Percentiles rank a stretch among this genome's conserved stretches.
Conservation (phyloP, 1,284 basidiomycete species). For the Boletellus dicymbophilus region DNA sequence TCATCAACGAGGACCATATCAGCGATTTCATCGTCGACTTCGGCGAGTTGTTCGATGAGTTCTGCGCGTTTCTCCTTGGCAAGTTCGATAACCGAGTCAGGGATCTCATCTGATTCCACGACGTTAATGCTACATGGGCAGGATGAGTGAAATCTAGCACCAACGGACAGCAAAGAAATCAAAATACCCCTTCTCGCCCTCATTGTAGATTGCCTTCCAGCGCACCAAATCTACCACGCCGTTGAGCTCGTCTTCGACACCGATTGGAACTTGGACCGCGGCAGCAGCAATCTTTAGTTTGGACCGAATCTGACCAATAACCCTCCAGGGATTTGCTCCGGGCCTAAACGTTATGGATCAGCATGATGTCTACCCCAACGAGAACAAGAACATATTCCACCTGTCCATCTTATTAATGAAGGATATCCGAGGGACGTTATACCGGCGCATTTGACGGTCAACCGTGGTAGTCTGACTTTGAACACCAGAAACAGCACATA, state of each 20-base stretch:
- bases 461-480: conserved; percentile 99
- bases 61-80: conserved; percentile 86
- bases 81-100: conserved; percentile 69
- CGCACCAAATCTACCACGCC: conserved; percentile 95
- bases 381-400: conserved; percentile 39
- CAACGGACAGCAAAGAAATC: not conserved
- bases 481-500: conserved; percentile 97
- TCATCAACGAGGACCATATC: conserved; percentile 92
- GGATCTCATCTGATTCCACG: conserved; percentile 89
- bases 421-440: conserved; percentile 93
- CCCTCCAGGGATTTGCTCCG: conserved; percentile 96
- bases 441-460: conserved; percentile 97
- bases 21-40: conserved; percentile 94
- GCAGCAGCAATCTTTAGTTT: conserved; percentile 95
- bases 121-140: conserved; percentile 63
- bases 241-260: conserved; percentile 83
- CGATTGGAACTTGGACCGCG: conserved; percentile 97
- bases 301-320: conserved; percentile 88
- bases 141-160: not conserved
- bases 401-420: conserved; percentile 99
- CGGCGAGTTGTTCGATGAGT: conserved; percentile 93
- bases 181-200: conserved; percentile 90
- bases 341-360: conserved; percentile 52
- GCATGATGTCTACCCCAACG: too few relatives aligned
- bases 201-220: conserved; percentile 95